phyloP scores from a whole-genome alignment of 208 protist species.

The Crithidia fasciculata region DNA sequence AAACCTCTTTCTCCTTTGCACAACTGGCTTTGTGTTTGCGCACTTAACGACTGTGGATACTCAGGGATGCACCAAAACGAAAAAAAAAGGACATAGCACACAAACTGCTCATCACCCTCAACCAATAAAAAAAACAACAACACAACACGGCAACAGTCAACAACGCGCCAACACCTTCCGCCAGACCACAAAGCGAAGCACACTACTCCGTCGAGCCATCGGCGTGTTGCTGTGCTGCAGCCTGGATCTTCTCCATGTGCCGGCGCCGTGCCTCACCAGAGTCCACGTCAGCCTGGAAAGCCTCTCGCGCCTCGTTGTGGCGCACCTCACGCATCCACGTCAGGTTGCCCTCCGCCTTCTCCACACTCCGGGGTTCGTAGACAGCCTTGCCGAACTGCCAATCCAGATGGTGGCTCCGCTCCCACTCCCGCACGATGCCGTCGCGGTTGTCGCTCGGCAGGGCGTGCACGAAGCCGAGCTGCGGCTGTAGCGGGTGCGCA shows the following conservation, averaged over 20 bases:
- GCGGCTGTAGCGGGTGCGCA: constrained; percentile 75
- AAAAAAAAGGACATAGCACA: neutral
- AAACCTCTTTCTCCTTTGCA: neutral
- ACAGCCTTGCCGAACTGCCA: constrained; percentile 94
- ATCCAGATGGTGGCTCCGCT: constrained; percentile 88
- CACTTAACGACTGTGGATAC: neutral
- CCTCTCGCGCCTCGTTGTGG: constrained; percentile 61
- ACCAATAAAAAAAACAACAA: neutral
- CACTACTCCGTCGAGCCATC: neutral
- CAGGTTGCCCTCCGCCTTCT: constrained; percentile 83
- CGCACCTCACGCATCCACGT: constrained; percentile 86
- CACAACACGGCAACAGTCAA: neutral
- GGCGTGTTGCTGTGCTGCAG: constrained; percentile 35
- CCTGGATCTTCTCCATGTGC: constrained; percentile 74
- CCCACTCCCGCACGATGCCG: constrained; percentile 83
- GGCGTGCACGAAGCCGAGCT: constrained; percentile 86
- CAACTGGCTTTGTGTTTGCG: neutral
- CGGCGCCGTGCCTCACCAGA: constrained; percentile 68
- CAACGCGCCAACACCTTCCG: neutral
- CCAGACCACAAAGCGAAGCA: neutral
- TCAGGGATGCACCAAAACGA: neutral
- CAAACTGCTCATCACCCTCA: neutral
- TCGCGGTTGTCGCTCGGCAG: constrained; percentile 85
- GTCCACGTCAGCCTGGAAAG: constrained; percentile 56
- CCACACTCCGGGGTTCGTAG: constrained; percentile 68